A percentile compares a stretch with the other conserved stretches of the same genome.
Conservation (phyloP, 2,329 filamentous ascomycete genomes). For the Thermothelomyces thermophilus region DNA sequence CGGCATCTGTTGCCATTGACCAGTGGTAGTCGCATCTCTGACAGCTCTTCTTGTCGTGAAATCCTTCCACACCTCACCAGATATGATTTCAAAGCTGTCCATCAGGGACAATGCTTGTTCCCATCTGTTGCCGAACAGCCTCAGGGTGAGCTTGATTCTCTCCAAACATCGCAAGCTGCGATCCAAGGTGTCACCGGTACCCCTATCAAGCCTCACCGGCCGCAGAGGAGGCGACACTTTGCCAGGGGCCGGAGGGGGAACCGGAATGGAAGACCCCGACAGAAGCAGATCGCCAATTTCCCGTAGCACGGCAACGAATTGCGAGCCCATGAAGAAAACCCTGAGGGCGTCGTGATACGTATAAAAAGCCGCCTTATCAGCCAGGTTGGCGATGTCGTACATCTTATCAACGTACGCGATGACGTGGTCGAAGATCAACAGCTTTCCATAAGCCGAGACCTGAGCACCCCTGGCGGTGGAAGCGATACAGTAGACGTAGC, state of each 20-base stretch:
- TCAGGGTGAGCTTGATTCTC: conserved; percentile 47
- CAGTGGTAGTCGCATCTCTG: conserved; percentile 23
- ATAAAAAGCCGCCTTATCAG: conserved; percentile 59
- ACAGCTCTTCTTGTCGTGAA: conserved; percentile 36
- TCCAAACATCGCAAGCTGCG: conserved; percentile 51
- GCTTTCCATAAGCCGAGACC: conserved; percentile 68
- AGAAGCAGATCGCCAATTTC: conserved; percentile 53
- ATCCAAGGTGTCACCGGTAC: conserved; percentile 44
- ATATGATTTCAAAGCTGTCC: conserved; percentile 46
- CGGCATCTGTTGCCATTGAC: conserved; percentile 22
- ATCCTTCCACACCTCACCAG: conserved; percentile 37
- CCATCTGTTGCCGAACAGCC: conserved; percentile 54
- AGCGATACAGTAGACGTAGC: conserved; percentile 81
- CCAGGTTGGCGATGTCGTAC: conserved; percentile 56
- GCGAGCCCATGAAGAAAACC: conserved; percentile 66
- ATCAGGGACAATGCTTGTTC: conserved; percentile 48
- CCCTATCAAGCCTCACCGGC: conserved; percentile 34
- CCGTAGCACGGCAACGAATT: conserved; percentile 55
- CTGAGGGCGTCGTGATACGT: conserved; percentile 85
- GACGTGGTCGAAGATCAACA: conserved; percentile 79
- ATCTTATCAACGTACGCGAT: conserved; percentile 75
- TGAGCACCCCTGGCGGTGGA: conserved; percentile 68
- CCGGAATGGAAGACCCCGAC: conserved; percentile 40
- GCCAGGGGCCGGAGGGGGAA: conserved; percentile 39
- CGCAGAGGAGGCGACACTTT: conserved; percentile 47